phyloP scores from a whole-genome alignment of 768 basidiomycete genomes.

The Kwoniella sp. region DNA sequence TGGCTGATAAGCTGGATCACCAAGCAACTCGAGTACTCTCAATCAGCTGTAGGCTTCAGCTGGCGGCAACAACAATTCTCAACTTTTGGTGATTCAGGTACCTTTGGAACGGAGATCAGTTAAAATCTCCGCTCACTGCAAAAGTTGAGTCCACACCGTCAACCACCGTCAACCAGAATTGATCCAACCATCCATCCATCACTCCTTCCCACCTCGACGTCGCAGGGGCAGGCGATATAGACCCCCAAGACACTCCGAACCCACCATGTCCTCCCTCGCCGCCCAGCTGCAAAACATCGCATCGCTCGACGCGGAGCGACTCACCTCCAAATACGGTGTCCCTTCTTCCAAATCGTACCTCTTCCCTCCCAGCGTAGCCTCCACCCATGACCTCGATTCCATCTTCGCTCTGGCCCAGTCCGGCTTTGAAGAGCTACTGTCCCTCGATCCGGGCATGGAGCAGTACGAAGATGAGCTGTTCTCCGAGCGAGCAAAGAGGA shows the following conservation, averaged over 20 bases:
- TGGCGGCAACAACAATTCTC: not conserved
- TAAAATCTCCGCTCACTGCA: slow-evolving; percentile 3
- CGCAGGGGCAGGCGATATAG: slow-evolving; percentile 11
- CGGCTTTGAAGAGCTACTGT: slow-evolving; percentile 67
- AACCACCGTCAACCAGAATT: too few species aligned
- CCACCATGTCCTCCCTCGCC: slow-evolving; percentile 61
- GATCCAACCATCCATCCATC: not conserved
- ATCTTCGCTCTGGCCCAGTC: slow-evolving; percentile 75
- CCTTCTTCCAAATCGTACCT: slow-evolving; percentile 71
- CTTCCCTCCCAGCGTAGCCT: slow-evolving; percentile 75
- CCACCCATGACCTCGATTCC: slow-evolving; percentile 79
- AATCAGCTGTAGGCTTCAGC: too few species aligned
- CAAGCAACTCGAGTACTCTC: too few species aligned
- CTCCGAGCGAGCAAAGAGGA: slow-evolving; percentile 67
- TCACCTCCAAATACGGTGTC: slow-evolving; percentile 59
- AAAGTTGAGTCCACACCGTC: too few species aligned
- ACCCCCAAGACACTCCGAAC: slow-evolving; percentile 4
- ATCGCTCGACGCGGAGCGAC: slow-evolving; percentile 71
- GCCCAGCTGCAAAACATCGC: slow-evolving; percentile 71
- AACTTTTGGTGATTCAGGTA: too few species aligned
- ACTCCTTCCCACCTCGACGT: too few species aligned
- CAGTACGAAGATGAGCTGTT: slow-evolving; percentile 70
- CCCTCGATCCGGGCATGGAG: slow-evolving; percentile 60
- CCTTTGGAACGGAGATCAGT: slow-evolving; percentile 2
- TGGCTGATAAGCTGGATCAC: too few species aligned